These are phyloP conservation scores for Lodderomyces theae DNA, from an alignment of 1,139 yeast genomes.

Conservation along the genomic window DNA sequence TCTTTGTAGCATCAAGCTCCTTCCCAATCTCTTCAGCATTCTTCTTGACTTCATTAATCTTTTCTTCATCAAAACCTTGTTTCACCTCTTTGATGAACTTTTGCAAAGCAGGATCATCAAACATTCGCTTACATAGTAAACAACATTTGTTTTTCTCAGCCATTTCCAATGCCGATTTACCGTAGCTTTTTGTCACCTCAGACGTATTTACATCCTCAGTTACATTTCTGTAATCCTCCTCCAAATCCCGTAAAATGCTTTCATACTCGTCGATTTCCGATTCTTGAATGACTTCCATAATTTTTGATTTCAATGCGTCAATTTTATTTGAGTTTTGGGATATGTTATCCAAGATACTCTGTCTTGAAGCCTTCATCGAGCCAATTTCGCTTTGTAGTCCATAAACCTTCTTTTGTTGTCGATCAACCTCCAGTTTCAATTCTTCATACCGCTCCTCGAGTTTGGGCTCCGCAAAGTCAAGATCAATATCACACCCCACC, in stretches of 20 bases:
- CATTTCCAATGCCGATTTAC: constrained; percentile 58
- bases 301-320: constrained; percentile 18
- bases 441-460: constrained; percentile 17
- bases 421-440: constrained; percentile 12
- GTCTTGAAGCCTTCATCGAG: constrained; percentile 9
- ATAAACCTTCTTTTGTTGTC: constrained; percentile 12
- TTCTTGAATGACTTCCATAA: constrained; percentile 33
- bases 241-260: constrained; percentile 50
- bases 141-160: constrained; percentile 59
- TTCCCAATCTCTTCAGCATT: constrained; percentile 32
- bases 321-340: constrained; percentile 19
- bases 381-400: constrained; percentile 13
- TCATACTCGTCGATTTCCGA: constrained; percentile 52
- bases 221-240: constrained; percentile 57
- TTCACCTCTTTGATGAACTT: constrained; percentile 32
- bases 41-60: constrained; percentile 34
- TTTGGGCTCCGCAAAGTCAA: constrained; percentile 20
- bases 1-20: constrained; percentile 26
- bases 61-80: constrained; percentile 37
- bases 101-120: constrained; percentile 41
- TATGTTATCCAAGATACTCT: constrained; percentile 9
- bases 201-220: constrained; percentile 62
- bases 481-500: constrained; percentile 22
- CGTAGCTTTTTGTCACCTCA: constrained; percentile 64
- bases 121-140: constrained; percentile 61